Percentiles rank a stretch among this genome's conserved stretches.
phyloP scores from a whole-genome alignment of 2,329 filamentous ascomycete species.

The Sordariomycetes sp. region DNA sequence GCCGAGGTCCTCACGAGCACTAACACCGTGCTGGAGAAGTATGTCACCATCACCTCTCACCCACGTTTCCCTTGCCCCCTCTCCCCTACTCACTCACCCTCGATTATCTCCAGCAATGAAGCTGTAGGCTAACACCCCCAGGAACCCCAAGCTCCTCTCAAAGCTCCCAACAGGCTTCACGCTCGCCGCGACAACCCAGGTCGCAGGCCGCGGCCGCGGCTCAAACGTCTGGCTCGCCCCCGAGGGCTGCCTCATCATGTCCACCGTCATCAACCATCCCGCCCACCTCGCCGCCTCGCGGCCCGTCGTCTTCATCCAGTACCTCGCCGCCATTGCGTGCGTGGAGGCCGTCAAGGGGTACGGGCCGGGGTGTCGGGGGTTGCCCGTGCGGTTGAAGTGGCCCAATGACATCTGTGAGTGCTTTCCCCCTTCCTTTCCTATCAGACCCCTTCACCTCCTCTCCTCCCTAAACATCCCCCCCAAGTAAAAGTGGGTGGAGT shows the following conservation, averaged over 20 bases:
- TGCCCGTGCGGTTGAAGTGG: slow-evolving; percentile 89
- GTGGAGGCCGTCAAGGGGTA: slow-evolving; percentile 75
- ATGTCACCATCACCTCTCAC: slow-evolving; percentile 2
- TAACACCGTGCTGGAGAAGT: slow-evolving; percentile 87
- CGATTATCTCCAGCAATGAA: not conserved
- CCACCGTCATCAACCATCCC: slow-evolving; percentile 74
- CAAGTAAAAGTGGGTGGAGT: not conserved
- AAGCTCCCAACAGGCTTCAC: slow-evolving; percentile 79
- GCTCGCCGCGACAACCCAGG: slow-evolving; percentile 71
- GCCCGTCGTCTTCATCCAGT: slow-evolving; percentile 88
- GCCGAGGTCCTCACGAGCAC: slow-evolving; percentile 90
- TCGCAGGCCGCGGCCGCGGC: slow-evolving; percentile 79
- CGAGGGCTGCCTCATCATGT: slow-evolving; percentile 75
- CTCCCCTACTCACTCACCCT: not conserved
- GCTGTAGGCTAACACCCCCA: slow-evolving; percentile 42
- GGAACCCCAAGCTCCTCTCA: slow-evolving; percentile 65
- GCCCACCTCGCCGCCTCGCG: slow-evolving; percentile 56
- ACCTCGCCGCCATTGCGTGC: slow-evolving; percentile 78
- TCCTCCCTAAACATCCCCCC: not conserved
- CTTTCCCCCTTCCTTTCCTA: not conserved
- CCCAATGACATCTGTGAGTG: slow-evolving; percentile 80
- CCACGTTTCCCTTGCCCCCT: accelerated
- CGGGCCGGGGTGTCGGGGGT: slow-evolving; percentile 55
- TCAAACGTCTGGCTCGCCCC: slow-evolving; percentile 93
- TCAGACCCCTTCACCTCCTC: not conserved